These are phyloP conservation scores for Rhynchosporium graminicola DNA, from an alignment of 2,329 filamentous ascomycete species.

Conservation along the genomic window DNA sequence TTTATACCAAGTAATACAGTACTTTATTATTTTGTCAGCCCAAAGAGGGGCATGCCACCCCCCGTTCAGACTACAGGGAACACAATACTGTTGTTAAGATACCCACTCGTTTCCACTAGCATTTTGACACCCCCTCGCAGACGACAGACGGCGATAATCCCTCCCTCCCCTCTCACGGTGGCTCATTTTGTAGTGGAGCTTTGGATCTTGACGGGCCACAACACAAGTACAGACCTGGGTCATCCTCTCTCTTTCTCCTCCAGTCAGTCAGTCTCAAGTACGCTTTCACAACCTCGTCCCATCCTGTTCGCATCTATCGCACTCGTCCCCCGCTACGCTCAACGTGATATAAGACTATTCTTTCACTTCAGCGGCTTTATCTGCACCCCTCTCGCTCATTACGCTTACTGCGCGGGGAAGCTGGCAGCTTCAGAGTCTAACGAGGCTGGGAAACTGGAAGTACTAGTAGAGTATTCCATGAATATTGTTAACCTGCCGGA, in stretches of 20 bases:
- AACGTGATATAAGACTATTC: constrained; percentile 19
- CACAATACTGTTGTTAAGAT: constrained; percentile 26
- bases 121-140: constrained; percentile 27
- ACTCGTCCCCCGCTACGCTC: constrained; percentile 7
- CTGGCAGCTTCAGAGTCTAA: constrained; percentile 22
- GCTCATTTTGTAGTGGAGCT: constrained; percentile 23
- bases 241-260: constrained; percentile 6
- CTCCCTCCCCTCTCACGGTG: constrained; percentile 26
- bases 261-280: constrained; percentile 20
- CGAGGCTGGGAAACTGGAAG: constrained; percentile 21
- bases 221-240: constrained; percentile 25
- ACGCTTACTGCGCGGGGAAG: constrained; percentile 32
- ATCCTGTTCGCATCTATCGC: constrained; percentile 22
- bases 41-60: constrained; percentile 24
- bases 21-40: constrained; percentile 14
- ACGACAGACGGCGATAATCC: constrained; percentile 17
- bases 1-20: not conserved
- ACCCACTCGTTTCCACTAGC: constrained; percentile 33
- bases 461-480: constrained; percentile 8
- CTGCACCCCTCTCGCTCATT: constrained; percentile 30
- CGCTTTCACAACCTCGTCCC: constrained; percentile 21
- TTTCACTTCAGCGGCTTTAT: constrained; percentile 17
- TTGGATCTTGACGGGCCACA: constrained; percentile 20
- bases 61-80: constrained; percentile 27
- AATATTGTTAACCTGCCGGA: constrained; percentile 22